Evolutionary conservation across 768 basidiomycete genomes (phyloP).

Genomic region (Podaxis sp.): DNA sequence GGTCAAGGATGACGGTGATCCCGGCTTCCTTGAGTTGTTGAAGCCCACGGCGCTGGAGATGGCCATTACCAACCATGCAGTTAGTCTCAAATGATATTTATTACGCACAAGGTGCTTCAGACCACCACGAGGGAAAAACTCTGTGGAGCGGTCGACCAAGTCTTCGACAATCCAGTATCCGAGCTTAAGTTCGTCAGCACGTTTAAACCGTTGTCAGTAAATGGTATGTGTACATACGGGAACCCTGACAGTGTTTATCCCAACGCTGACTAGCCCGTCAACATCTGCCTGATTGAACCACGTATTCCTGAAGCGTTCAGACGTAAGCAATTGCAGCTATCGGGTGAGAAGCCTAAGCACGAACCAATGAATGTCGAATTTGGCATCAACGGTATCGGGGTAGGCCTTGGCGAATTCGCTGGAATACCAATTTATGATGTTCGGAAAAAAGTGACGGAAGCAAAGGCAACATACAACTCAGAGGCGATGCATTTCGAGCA

Average conservation of each 20-base stretch:
- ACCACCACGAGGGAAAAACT: slow-evolving; percentile 71
- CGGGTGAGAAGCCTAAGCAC: not conserved
- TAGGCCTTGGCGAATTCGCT: slow-evolving; percentile 63
- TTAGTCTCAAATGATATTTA: not conserved
- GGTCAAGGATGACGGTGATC: slow-evolving; percentile 63
- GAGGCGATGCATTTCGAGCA: slow-evolving; percentile 63
- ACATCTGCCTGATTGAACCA: slow-evolving; percentile 75
- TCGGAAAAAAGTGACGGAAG: not conserved
- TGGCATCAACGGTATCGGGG: slow-evolving; percentile 54
- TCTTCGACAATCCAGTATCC: slow-evolving; percentile 83
- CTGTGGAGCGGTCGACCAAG: slow-evolving; percentile 58
- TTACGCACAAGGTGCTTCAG: slow-evolving; percentile 55
- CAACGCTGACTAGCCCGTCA: slow-evolving; percentile 43
- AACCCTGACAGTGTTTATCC: slow-evolving; percentile 76
- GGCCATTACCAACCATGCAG: not conserved
- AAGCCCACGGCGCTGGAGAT: slow-evolving; percentile 58
- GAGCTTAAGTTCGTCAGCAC: slow-evolving; percentile 40
- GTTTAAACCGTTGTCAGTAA: not conserved
- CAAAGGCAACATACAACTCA: slow-evolving; percentile 54
- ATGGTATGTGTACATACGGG: slow-evolving; percentile 45
- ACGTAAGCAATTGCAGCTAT: not conserved
- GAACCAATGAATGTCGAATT: slow-evolving; percentile 65
- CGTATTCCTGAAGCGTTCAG: slow-evolving; percentile 41
- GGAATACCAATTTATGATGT: not conserved
- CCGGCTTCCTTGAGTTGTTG: slow-evolving; percentile 57